phyloP scores from a whole-genome alignment of 257 asterid genomes.

The Nicotiana otophora region DNA sequence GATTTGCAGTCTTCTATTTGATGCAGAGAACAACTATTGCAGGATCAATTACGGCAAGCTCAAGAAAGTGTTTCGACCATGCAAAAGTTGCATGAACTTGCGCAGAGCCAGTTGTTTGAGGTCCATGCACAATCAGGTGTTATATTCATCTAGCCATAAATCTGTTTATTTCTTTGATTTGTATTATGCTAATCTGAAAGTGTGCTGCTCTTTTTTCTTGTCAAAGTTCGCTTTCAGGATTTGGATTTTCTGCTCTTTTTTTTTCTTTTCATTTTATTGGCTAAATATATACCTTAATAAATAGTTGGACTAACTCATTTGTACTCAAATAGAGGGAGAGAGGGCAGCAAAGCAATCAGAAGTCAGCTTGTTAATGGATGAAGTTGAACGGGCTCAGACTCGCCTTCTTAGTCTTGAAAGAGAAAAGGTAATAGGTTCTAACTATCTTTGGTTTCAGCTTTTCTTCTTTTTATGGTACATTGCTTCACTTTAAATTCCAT shows the following conservation, averaged over 20 bases:
- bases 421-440: constrained; percentile 57
- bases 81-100: constrained; percentile 91
- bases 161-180: neutral
- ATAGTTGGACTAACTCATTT: neutral
- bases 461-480: neutral
- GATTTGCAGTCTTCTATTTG: constrained; percentile 17
- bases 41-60: constrained; percentile 93
- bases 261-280: too few species aligned
- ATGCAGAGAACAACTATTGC: constrained; percentile 75
- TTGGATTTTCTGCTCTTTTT: neutral
- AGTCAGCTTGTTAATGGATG: constrained; percentile 86
- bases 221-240: neutral
- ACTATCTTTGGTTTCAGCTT: neutral
- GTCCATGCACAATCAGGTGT: constrained; percentile 95
- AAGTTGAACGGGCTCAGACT: constrained; percentile 90
- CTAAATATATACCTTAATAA: too few species aligned
- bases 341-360: constrained; percentile 86
- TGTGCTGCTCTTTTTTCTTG: neutral
- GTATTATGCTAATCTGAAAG: neutral
- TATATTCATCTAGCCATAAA: constrained; percentile 4
- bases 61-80: constrained; percentile 88
- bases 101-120: constrained; percentile 94
- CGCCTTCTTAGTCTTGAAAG: constrained; percentile 92
- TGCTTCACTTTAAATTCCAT: neutral
- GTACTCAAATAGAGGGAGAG: constrained; percentile 53